A percentile compares a stretch with the other conserved stretches of the same genome.
These are phyloP conservation scores for Nasturtium officinale DNA, from an alignment of 345 rosid genomes.

Conservation along the genomic window DNA sequence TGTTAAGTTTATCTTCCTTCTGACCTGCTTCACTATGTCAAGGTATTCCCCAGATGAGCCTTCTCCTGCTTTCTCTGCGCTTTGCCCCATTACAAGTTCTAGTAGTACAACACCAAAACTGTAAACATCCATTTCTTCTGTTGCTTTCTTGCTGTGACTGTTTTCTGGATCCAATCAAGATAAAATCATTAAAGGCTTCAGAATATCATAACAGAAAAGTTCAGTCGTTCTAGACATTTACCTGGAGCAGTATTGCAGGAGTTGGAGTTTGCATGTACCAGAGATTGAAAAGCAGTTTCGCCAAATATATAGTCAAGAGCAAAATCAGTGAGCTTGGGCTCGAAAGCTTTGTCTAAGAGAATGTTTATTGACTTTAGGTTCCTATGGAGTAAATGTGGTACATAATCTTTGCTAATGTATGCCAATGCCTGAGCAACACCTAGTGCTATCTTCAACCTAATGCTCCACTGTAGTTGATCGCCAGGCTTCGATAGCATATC, in stretches of 20 bases:
- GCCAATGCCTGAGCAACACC: slow-evolving; percentile 85
- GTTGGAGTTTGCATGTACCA: slow-evolving; percentile 53
- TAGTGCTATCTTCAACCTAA: slow-evolving; percentile 73
- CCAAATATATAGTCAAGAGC: slow-evolving; percentile 79
- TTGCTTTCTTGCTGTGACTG: slow-evolving; percentile 74
- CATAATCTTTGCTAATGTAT: slow-evolving; percentile 79
- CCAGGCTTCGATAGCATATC: slow-evolving; percentile 59
- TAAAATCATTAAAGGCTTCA: slow-evolving; percentile 4
- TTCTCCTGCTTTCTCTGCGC: slow-evolving; percentile 71
- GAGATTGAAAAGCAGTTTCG: slow-evolving; percentile 72
- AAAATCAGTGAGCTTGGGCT: slow-evolving; percentile 81
- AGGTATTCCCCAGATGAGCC: slow-evolving; percentile 53
- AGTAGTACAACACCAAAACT: slow-evolving; percentile 83
- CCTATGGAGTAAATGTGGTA: slow-evolving; percentile 77
- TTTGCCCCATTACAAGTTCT: slow-evolving; percentile 79
- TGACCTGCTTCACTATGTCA: slow-evolving; percentile 82
- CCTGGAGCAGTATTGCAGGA: slow-evolving; percentile 90
- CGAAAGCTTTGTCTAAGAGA: slow-evolving; percentile 70
- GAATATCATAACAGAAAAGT: not conserved
- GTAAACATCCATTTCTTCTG: slow-evolving; percentile 85
- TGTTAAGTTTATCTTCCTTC: slow-evolving; percentile 82
- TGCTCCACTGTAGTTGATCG: slow-evolving; percentile 66
- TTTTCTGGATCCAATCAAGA: slow-evolving; percentile 57
- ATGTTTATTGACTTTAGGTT: slow-evolving; percentile 74
- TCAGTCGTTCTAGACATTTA: slow-evolving; percentile 28